Conservation (phyloP, 2,329 filamentous ascomycete species). For the Fusarium buxicola region DNA sequence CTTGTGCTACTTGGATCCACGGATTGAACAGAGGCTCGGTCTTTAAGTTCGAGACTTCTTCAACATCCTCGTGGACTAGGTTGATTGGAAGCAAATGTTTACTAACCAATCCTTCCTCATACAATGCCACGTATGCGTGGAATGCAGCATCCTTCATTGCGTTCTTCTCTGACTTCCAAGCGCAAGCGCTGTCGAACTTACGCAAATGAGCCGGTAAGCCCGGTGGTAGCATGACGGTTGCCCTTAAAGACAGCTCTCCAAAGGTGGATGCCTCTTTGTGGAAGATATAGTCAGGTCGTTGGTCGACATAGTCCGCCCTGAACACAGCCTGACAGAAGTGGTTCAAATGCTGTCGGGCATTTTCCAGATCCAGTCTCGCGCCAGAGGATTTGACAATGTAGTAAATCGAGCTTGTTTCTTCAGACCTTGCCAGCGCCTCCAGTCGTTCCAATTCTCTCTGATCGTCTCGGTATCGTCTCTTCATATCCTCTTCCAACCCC, state of each 20-base stretch:
- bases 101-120: slow-evolving; percentile 78
- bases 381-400: slow-evolving; percentile 59
- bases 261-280: slow-evolving; percentile 44
- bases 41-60: slow-evolving; percentile 49
- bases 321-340: slow-evolving; percentile 81
- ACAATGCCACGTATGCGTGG: slow-evolving; percentile 78
- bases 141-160: slow-evolving; percentile 87
- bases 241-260: slow-evolving; percentile 55
- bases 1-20: slow-evolving; percentile 58
- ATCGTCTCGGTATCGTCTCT: slow-evolving; percentile 74
- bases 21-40: slow-evolving; percentile 58
- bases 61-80: slow-evolving; percentile 54
- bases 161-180: slow-evolving; percentile 78
- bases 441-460: slow-evolving; percentile 61
- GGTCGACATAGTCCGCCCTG: slow-evolving; percentile 69
- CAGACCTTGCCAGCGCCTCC: slow-evolving; percentile 60
- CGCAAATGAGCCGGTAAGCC: slow-evolving; percentile 67
- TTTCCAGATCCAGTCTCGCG: slow-evolving; percentile 77
- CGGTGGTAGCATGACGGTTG: slow-evolving; percentile 76
- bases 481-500: slow-evolving; percentile 78
- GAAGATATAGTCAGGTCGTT: slow-evolving; percentile 75
- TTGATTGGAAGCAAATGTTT: slow-evolving; percentile 79
- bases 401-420: slow-evolving; percentile 36
- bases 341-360: slow-evolving; percentile 79
- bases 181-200: slow-evolving; percentile 31